These are phyloP conservation scores for Cnidoscolus chayamansa DNA, from an alignment of 441 rosid species.

Conservation along the genomic window DNA sequence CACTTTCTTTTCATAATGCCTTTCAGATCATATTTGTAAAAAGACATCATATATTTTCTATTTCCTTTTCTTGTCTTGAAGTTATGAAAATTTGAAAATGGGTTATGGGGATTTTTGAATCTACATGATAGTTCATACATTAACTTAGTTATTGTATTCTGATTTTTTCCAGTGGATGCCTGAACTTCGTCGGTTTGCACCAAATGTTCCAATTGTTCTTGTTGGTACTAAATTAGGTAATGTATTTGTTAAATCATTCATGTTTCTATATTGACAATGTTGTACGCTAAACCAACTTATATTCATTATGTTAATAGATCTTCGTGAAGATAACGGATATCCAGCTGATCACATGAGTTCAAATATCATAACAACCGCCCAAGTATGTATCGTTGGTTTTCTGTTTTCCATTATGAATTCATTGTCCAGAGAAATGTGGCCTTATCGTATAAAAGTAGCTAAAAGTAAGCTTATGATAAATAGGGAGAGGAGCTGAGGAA, in stretches of 20 bases:
- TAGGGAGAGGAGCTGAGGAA: conserved; percentile 95
- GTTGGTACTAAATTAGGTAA: conserved; percentile 89
- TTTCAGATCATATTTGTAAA: conserved; percentile 26
- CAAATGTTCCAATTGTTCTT: conserved; percentile 89
- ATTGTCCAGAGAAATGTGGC: neutral
- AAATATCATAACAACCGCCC: conserved; percentile 64
- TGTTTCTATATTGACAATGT: too few relatives aligned
- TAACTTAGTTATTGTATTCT: conserved; percentile 14
- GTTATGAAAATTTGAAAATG: neutral
- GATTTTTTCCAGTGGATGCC: conserved; percentile 82
- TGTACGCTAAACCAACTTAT: neutral
- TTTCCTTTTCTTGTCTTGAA: conserved; percentile 10
- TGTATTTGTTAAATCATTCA: conserved; percentile 15
- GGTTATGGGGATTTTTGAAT: conserved; percentile 1
- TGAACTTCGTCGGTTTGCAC: conserved; percentile 88
- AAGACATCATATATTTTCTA: conserved; percentile 15
- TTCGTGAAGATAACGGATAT: conserved; percentile 77
- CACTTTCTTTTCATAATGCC: conserved; percentile 1
- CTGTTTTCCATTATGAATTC: neutral
- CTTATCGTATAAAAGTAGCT: conserved; percentile 4
- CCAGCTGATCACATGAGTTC: conserved; percentile 60
- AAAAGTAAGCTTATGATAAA: conserved; percentile 12
- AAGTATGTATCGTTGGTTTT: conserved; percentile 36
- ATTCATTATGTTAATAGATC: conserved; percentile 44
- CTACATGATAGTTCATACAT: neutral